A percentile compares a stretch with the other conserved stretches of the same genome.
phyloP scores from a whole-genome alignment of 2,329 filamentous ascomycete genomes.

The Fusarium euwallaceae region DNA sequence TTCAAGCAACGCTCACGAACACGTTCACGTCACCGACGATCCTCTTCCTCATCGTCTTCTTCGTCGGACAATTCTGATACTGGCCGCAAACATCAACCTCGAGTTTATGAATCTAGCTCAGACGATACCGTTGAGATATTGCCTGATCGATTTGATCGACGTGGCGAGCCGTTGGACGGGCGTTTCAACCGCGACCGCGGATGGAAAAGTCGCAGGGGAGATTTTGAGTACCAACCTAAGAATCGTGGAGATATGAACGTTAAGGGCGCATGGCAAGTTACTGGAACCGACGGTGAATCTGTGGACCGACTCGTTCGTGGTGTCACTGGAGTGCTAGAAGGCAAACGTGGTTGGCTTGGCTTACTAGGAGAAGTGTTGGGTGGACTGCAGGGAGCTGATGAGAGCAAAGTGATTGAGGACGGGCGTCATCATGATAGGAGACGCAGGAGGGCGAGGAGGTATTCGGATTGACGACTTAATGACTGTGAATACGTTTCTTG shows the following conservation, averaged over 20 bases:
- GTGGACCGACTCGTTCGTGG: conserved; percentile 53
- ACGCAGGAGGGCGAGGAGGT: conserved; percentile 26
- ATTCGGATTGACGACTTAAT: conserved; percentile 42
- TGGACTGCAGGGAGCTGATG: conserved; percentile 29
- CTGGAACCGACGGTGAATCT: conserved; percentile 57
- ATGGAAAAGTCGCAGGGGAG: conserved; percentile 56
- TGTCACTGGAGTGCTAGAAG: conserved; percentile 48
- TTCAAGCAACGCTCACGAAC: conserved; percentile 27
- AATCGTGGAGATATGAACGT: conserved; percentile 53
- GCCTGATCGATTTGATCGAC: conserved; percentile 62
- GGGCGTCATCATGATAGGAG: conserved; percentile 34
- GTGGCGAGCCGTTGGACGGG: conserved; percentile 57
- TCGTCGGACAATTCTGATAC: conserved; percentile 50
- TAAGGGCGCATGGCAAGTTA: conserved; percentile 60
- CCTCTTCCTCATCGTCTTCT: conserved; percentile 53
- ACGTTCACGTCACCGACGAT: conserved; percentile 10
- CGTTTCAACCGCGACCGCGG: conserved; percentile 29
- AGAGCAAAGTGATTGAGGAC: conserved; percentile 29
- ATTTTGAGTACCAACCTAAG: conserved; percentile 56
- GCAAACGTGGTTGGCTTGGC: conserved; percentile 49
- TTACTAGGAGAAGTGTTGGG: conserved; percentile 50
- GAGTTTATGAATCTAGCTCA: conserved; percentile 36
- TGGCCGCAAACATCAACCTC: conserved; percentile 38
- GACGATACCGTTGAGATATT: conserved; percentile 59
- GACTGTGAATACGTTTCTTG: conserved; percentile 32